phyloP scores from a whole-genome alignment of 129 eudicot species.

The Flaveria sonorensis region DNA sequence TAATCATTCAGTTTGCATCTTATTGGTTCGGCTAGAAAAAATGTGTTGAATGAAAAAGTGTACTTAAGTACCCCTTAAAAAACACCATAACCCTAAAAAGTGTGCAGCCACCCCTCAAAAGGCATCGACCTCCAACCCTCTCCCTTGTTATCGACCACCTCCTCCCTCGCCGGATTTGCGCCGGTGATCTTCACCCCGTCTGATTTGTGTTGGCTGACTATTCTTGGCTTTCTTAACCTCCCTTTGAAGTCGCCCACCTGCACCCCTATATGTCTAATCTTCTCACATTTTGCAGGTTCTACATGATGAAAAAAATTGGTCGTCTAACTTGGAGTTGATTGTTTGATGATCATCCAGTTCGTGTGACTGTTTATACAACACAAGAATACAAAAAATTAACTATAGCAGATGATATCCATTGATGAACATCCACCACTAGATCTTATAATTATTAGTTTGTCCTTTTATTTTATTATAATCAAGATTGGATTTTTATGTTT shows the following conservation, averaged over 20 bases:
- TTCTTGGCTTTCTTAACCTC: no score
- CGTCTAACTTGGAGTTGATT: constrained; percentile 25
- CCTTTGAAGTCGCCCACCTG: not conserved
- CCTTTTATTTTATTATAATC: constrained; percentile 19
- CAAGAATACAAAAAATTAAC: constrained; percentile 68
- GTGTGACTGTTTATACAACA: constrained; percentile 68
- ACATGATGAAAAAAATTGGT: constrained; percentile 30
- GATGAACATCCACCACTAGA: constrained; percentile 72
- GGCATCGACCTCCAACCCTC: no score
- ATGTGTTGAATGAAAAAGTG: no score
- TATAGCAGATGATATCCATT: constrained; percentile 90
- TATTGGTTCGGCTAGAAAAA: no score
- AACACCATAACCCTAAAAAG: no score
- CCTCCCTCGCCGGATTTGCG: no score
- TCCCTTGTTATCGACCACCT: no score
- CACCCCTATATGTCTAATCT: constrained; percentile 16
- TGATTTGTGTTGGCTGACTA: no score
- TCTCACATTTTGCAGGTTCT: constrained; percentile 47
- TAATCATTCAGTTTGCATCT: no score
- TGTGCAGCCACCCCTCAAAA: no score
- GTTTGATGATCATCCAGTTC: constrained; percentile 43
- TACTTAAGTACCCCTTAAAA: no score
- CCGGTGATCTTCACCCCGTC: no score
- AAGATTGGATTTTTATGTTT: constrained; percentile 14
- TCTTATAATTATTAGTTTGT: constrained; percentile 28